Base-by-base conservation (phyloP, 2,329 filamentous ascomycete genomes). In the Alternaria angustiovoidea region DNA sequence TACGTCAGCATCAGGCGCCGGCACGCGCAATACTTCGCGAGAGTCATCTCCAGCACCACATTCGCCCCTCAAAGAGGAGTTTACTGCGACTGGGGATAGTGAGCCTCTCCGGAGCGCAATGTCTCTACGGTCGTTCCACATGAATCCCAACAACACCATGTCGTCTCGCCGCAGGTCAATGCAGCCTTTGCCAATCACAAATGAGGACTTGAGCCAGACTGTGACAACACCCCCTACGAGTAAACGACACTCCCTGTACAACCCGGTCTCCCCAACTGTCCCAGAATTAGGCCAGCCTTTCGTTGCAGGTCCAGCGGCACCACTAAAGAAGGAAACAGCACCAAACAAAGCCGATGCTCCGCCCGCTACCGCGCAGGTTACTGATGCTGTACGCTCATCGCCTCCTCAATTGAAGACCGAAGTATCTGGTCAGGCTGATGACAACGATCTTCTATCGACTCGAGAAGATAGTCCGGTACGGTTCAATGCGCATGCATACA, bases 101-200 rank as follows among this genome's bases (percentile, higher is more conserved):
- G 75, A 78, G 36, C 67, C 72, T 38, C 65, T 69, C 34, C 71
- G 75, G 57, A 75, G 72, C 46, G 73, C 74, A 48, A 75, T 73
- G 59, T 75, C 75, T 47, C 70, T 78, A 54, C 78, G 71, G 43
- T 78, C 77, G 38, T 77, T 78, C 59, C 74, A 78, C 49, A 79
- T 77, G 70, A 78, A 74, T 47, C 77, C 76, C 8, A 75, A 60
- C 51, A 72, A 65, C 32, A 56, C 66, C 28, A 67, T 64, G 34
- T 65, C 71, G 16, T 74, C 67, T 56, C 72, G 77, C 18, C 70
- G 78, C 39, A 70, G 78, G 63, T 79, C 78, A 32, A 78, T 79
- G 72, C 76, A 78, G 39, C 74, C 75, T 39, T 62, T 79, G 16
- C 76, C 76, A 2, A 68, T 75, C 48, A 78, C 76, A 12, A 70